phyloP scores from a whole-genome alignment of 2,329 filamentous ascomycete genomes.

The Fusarium tjaetaba region DNA sequence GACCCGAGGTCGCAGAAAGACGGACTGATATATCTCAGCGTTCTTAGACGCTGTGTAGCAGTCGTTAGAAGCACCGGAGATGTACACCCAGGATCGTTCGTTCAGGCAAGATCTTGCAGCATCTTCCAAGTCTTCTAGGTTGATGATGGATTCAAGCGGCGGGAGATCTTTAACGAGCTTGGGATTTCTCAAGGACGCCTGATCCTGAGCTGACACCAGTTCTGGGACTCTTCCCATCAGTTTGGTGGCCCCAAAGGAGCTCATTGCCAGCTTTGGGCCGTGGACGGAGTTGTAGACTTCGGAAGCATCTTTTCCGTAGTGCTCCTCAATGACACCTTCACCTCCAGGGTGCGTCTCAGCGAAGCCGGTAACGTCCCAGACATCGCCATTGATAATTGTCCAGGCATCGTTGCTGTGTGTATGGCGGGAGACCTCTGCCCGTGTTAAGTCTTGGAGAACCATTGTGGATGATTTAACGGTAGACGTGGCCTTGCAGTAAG shows the following conservation, averaged over 20 bases:
- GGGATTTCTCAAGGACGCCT: neutral
- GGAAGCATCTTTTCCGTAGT: neutral
- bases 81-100: neutral
- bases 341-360: neutral
- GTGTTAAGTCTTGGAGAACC: neutral
- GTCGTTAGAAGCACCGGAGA: neutral
- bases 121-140: neutral
- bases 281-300: neutral
- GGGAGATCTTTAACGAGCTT: neutral
- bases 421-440: fast-evolving
- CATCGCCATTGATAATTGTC: neutral
- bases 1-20: neutral
- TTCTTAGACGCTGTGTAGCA: neutral
- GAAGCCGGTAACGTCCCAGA: neutral
- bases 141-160: neutral
- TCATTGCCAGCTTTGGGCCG: neutral
- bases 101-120: neutral
- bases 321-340: neutral
- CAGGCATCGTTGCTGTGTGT: neutral
- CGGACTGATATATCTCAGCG: neutral
- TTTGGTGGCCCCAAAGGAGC: neutral
- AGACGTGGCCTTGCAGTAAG: neutral
- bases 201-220: fast-evolving
- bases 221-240: neutral
- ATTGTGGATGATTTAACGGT: fast-evolving